phyloP scores from a whole-genome alignment of 768 basidiomycete genomes.

The Amanita pallidorosea region DNA sequence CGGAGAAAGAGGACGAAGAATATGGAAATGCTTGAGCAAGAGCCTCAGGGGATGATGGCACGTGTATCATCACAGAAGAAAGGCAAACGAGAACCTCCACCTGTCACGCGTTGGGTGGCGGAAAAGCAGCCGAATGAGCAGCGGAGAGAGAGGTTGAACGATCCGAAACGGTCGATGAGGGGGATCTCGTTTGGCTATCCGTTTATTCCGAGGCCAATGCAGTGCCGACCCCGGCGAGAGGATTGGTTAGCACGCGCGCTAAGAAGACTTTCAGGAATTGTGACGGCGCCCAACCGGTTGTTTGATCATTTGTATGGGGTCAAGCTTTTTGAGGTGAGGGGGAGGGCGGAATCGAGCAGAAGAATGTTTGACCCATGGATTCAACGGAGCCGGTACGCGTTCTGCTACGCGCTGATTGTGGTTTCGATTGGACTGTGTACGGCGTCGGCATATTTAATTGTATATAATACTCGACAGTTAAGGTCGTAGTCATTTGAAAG shows the following conservation, averaged over 20 bases:
- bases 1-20: slow-evolving; percentile 12
- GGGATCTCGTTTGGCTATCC: slow-evolving; percentile 49
- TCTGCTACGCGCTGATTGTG: slow-evolving; percentile 40
- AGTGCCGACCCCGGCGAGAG: slow-evolving; percentile 12
- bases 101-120: slow-evolving; percentile 31
- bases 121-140: slow-evolving; percentile 34
- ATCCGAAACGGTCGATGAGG: slow-evolving; percentile 31
- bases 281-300: slow-evolving; percentile 32
- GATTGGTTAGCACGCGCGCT: slow-evolving; percentile 12
- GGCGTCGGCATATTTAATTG: slow-evolving; percentile 30
- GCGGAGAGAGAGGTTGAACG: slow-evolving; percentile 30
- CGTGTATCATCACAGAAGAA: slow-evolving; percentile 11
- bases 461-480: slow-evolving; percentile 28
- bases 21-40: slow-evolving; percentile 8
- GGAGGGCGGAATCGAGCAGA: slow-evolving; percentile 31
- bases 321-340: slow-evolving; percentile 29
- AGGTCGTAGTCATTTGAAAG: slow-evolving; percentile 7
- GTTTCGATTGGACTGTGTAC: slow-evolving; percentile 26
- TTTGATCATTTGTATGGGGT: slow-evolving; percentile 35
- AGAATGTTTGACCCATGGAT: slow-evolving; percentile 49
- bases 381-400: slow-evolving; percentile 46
- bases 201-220: slow-evolving; percentile 39
- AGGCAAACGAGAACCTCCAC: slow-evolving; percentile 18
- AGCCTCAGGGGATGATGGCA: slow-evolving; percentile 10
- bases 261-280: slow-evolving; percentile 17